These are phyloP conservation scores for Penicillium bovifimosum DNA, from an alignment of 495 filamentous ascomycete genomes.

Conservation along the genomic window DNA sequence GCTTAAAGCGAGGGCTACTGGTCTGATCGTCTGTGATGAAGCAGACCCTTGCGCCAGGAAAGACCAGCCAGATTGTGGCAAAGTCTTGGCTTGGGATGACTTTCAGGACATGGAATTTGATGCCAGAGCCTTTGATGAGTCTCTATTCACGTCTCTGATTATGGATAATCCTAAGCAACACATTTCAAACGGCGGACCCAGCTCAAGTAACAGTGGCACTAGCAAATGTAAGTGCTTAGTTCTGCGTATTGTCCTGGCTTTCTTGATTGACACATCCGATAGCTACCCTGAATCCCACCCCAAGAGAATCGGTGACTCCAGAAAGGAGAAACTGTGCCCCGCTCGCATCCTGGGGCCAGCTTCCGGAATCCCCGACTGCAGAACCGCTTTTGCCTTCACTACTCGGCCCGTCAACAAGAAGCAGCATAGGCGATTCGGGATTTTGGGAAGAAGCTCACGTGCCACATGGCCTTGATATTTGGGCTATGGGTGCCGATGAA, in stretches of 20 bases:
- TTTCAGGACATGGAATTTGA: neutral
- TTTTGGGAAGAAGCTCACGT: neutral
- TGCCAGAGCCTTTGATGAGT: neutral
- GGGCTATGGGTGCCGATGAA: neutral
- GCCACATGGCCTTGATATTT: neutral
- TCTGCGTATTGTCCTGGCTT: neutral
- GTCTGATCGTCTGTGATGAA: neutral
- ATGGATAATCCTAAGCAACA: neutral
- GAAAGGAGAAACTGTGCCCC: neutral
- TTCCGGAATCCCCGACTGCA: neutral
- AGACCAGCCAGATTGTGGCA: neutral
- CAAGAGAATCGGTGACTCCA: neutral
- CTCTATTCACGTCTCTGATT: neutral
- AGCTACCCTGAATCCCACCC: neutral
- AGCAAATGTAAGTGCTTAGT: neutral
- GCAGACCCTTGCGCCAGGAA: neutral
- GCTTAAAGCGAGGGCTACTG: neutral
- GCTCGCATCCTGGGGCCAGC: neutral
- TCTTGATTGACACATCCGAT: neutral
- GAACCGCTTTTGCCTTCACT: neutral
- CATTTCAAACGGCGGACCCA: neutral
- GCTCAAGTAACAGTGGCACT: neutral
- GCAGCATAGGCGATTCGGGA: neutral
- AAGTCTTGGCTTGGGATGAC: neutral
- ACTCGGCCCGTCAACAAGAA: neutral